phyloP scores from a whole-genome alignment of 2,329 filamentous ascomycete species.

The Juglanconis sp. region DNA sequence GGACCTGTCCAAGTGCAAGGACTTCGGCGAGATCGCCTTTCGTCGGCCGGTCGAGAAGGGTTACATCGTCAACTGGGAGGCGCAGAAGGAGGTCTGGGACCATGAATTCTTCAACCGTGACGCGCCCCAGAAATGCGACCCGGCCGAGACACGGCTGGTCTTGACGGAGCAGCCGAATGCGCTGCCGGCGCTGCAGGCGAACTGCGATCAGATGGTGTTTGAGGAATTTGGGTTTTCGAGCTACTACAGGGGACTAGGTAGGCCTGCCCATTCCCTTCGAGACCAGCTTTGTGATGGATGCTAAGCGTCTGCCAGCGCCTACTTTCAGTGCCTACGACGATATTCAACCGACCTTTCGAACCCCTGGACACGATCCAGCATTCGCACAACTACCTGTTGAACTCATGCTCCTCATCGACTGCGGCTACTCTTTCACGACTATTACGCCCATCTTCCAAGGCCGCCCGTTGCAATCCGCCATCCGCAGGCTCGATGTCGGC shows the following conservation, averaged over 20 bases:
- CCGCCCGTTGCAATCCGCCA: conserved; percentile 72
- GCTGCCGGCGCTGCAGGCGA: conserved; percentile 75
- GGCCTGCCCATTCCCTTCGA: conserved; percentile 20
- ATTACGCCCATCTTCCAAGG: conserved; percentile 83
- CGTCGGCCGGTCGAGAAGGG: conserved; percentile 90
- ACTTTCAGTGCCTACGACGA: conserved; percentile 81
- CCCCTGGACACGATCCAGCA: conserved; percentile 46
- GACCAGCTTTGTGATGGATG: not conserved
- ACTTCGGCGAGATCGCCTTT: conserved; percentile 87
- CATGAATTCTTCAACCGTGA: conserved; percentile 74
- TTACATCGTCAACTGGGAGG: conserved; percentile 95
- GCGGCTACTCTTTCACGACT: conserved; percentile 89
- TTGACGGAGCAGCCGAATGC: conserved; percentile 84
- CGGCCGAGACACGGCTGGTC: conserved; percentile 76
- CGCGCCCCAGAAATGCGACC: conserved; percentile 67
- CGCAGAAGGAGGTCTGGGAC: conserved; percentile 94
- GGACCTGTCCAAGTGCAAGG: conserved; percentile 73
- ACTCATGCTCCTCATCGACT: conserved; percentile 83
- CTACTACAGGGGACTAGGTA: conserved; percentile 74
- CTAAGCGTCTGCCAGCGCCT: conserved; percentile 49
- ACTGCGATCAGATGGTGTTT: conserved; percentile 95
- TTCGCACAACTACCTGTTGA: conserved; percentile 60
- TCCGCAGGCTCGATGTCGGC: conserved; percentile 83
- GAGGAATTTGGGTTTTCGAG: conserved; percentile 93
- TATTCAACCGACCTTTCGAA: conserved; percentile 65